Percentiles rank a stretch among this genome's conserved stretches.
Evolutionary conservation across 805 yeast species (phyloP).

Genomic region (Saccharomycopsis fibuligera): DNA sequence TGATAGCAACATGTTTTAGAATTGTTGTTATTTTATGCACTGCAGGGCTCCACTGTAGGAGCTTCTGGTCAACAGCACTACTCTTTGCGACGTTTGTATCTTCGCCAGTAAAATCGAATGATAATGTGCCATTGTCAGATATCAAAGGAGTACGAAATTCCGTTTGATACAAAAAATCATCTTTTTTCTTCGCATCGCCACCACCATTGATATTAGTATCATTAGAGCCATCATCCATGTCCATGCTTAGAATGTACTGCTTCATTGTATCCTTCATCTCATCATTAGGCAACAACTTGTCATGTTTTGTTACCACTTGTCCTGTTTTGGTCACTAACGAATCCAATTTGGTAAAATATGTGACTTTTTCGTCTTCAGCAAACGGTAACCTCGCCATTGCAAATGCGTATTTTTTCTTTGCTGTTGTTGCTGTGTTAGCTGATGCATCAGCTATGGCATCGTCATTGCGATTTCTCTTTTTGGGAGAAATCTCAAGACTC

Average conservation of each 20-base stretch:
- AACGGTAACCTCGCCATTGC: slow-evolving; percentile 57
- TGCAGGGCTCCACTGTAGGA: slow-evolving; percentile 1
- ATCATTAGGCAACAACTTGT: slow-evolving; percentile 30
- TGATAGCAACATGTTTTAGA: slow-evolving; percentile 4
- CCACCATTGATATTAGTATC: too few relatives aligned
- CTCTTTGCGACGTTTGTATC: neutral
- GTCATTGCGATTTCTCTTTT: neutral
- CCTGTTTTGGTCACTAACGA: slow-evolving; percentile 31
- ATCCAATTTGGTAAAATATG: slow-evolving; percentile 41
- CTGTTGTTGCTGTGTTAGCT: too few relatives aligned
- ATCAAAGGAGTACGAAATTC: neutral
- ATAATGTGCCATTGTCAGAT: neutral
- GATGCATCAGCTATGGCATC: too few relatives aligned
- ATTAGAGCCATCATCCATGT: slow-evolving; percentile 29
- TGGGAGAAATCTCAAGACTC: slow-evolving; percentile 1
- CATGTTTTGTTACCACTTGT: slow-evolving; percentile 24
- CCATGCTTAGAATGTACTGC: slow-evolving; percentile 38
- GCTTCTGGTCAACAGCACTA: neutral
- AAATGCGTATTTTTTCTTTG: slow-evolving; percentile 38
- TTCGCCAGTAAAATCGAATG: too few relatives aligned
- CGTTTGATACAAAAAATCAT: neutral
- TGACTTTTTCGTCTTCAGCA: slow-evolving; percentile 65
- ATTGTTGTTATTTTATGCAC: neutral
- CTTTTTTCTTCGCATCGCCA: neutral
- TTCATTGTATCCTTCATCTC: slow-evolving; percentile 40